Conservation (phyloP, 2,329 filamentous ascomycete species). For the Sclerotiophoma versabilis region DNA sequence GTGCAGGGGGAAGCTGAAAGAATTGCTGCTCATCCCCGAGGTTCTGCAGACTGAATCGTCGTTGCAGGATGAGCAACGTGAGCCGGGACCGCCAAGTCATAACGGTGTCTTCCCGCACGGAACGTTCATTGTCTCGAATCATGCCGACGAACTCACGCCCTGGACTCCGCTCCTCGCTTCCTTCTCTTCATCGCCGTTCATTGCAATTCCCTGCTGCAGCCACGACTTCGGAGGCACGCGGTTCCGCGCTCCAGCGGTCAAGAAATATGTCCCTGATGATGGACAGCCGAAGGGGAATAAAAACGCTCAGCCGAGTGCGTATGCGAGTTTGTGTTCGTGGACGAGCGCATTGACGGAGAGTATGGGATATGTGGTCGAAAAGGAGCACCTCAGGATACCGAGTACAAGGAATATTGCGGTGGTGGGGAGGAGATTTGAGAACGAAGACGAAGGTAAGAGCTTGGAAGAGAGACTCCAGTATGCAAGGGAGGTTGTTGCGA, state of each 20-base stretch:
- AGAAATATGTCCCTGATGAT: constrained; percentile 28
- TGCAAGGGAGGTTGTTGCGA: constrained; percentile 67
- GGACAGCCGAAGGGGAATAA: constrained; percentile 36
- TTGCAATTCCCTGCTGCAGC: constrained; percentile 95
- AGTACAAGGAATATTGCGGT: constrained; percentile 88
- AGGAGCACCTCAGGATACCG: constrained; percentile 87
- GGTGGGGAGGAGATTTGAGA: constrained; percentile 64
- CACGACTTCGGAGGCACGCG: constrained; percentile 79
- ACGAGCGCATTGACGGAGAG: constrained; percentile 72
- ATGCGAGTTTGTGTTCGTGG: constrained; percentile 84
- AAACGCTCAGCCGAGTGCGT: constrained; percentile 67
- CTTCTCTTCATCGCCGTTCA: constrained; percentile 78
- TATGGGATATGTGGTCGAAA: constrained; percentile 79
- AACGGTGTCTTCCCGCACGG: constrained; percentile 72
- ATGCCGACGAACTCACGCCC: constrained; percentile 92
- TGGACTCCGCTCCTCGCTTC: constrained; percentile 93
- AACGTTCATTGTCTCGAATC: constrained; percentile 96
- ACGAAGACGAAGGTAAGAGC: constrained; percentile 58
- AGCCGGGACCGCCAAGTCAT: constrained; percentile 43
- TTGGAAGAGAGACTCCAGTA: constrained; percentile 65
- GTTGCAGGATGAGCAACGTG: neutral
- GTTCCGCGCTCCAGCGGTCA: constrained; percentile 66
- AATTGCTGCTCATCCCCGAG: constrained; percentile 67
- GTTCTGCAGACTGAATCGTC: constrained; percentile 35
- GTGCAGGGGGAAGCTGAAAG: constrained; percentile 60